These are phyloP conservation scores for Blastobotrys malaysiensis DNA, from an alignment of 1,139 yeast genomes.

Conservation along the genomic window DNA sequence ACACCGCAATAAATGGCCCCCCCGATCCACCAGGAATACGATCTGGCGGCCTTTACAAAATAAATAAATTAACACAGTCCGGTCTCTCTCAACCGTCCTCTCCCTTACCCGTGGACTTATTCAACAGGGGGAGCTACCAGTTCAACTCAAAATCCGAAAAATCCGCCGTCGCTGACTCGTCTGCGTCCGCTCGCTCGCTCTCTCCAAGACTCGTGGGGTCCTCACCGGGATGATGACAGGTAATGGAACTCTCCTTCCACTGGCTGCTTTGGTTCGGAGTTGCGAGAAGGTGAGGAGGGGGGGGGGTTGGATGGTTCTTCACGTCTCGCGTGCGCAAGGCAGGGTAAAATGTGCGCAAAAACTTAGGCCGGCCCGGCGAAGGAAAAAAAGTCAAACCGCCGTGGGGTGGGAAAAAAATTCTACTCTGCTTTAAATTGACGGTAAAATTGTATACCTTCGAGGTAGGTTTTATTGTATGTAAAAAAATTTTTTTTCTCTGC, in stretches of 20 bases:
- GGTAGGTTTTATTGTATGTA: no score
- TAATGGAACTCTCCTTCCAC: not conserved
- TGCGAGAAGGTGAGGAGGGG: not conserved
- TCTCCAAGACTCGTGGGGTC: not conserved
- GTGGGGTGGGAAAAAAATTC: no score
- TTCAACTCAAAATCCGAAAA: no score
- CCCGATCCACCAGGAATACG: no score
- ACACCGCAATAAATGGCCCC: no score
- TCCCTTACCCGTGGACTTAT: no score
- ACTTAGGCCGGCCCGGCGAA: not conserved
- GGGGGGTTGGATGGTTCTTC: constrained; percentile 1
- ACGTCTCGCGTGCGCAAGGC: not conserved
- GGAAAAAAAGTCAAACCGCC: not conserved
- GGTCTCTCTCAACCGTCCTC: no score
- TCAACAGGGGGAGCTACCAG: no score
- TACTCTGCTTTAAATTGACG: not conserved
- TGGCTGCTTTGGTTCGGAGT: not conserved
- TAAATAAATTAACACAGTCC: no score
- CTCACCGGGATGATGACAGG: not conserved
- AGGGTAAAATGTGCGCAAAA: not conserved
- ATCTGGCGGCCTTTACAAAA: no score
- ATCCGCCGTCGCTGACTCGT: no score
- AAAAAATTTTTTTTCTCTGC: not conserved
- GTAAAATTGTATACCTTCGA: not conserved
- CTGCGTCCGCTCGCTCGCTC: not conserved